A percentile compares a stretch with the other conserved stretches of the same genome.
phyloP scores from a whole-genome alignment of 139 green algal genomes.

The Closterium sp. region DNA sequence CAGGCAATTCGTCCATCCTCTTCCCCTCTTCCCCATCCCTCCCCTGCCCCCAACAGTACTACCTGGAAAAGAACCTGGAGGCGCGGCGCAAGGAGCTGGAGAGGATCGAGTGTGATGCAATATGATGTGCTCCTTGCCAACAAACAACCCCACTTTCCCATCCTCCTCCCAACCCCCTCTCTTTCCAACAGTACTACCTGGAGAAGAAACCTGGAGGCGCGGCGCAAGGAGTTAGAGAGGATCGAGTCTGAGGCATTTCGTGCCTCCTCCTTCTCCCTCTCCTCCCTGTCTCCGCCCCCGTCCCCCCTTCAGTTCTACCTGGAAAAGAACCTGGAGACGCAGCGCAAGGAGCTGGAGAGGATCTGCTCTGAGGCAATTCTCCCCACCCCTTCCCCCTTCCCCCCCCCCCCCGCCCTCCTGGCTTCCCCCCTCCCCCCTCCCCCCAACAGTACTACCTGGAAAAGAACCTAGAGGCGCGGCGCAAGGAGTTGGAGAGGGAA shows the following conservation, averaged over 20 bases:
- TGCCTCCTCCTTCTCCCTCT: neutral
- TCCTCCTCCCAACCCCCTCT: neutral
- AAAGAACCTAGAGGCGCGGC: constrained; percentile 75
- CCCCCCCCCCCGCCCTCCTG: neutral
- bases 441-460: constrained; percentile 76
- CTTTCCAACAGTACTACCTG: constrained; percentile 74
- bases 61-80: constrained; percentile 83
- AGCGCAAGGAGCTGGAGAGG: constrained; percentile 59
- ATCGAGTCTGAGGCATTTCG: too few species aligned
- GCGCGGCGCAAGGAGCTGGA: constrained; percentile 62
- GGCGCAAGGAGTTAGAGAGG: constrained; percentile 59
- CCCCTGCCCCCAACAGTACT: constrained; percentile 63
- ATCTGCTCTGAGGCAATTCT: too few species aligned
- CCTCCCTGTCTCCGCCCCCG: neutral
- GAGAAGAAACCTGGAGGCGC: constrained; percentile 76
- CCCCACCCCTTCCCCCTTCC: neutral
- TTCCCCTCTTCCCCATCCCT: neutral
- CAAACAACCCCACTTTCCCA: neutral
- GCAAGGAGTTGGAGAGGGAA: constrained; percentile 62
- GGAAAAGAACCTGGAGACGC: constrained; percentile 76
- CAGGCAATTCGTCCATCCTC: too few species aligned
- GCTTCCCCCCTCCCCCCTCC: neutral
- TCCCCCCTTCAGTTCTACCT: constrained; percentile 74
- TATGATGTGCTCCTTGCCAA: too few species aligned
- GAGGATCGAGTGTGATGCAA: too few species aligned